Conservation (phyloP, 2,329 filamentous ascomycete species). For the Trichoderma sp. region DNA sequence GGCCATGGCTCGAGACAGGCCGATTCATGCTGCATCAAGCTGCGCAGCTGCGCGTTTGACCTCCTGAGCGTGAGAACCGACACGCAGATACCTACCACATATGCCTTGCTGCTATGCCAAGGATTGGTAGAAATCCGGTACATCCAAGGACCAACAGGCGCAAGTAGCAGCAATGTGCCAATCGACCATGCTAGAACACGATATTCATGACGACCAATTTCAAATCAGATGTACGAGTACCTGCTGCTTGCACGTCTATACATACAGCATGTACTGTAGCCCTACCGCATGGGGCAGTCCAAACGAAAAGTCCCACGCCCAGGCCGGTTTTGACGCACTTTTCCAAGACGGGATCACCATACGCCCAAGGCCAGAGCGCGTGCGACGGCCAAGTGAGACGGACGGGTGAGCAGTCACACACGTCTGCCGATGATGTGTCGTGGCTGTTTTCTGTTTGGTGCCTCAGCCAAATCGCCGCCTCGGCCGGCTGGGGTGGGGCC, state of each 20-base stretch:
- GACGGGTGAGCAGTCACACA: background rate
- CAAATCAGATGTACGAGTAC: background rate
- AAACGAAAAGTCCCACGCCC: background rate
- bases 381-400: conserved; percentile 7
- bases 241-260: too few species aligned
- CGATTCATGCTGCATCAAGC: conserved; percentile 8
- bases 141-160: background rate
- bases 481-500: background rate
- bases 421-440: background rate
- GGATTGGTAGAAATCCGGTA: background rate
- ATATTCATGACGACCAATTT: background rate
- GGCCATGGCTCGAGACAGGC: background rate
- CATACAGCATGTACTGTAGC: conserved; percentile 5
- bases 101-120: background rate
- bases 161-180: background rate
- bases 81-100: background rate
- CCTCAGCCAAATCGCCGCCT: conserved; percentile 8
- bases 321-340: conserved; percentile 3
- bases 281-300: conserved; percentile 15
- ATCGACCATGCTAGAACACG: background rate
- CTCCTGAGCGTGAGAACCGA: background rate
- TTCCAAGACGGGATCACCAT: conserved; percentile 15
- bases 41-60: background rate
- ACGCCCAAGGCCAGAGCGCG: conserved; percentile 11
- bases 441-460: background rate